Evolutionary conservation across 192 early-diverging fungal genomes (phyloP).

Genomic region (Coemansia sp.): DNA sequence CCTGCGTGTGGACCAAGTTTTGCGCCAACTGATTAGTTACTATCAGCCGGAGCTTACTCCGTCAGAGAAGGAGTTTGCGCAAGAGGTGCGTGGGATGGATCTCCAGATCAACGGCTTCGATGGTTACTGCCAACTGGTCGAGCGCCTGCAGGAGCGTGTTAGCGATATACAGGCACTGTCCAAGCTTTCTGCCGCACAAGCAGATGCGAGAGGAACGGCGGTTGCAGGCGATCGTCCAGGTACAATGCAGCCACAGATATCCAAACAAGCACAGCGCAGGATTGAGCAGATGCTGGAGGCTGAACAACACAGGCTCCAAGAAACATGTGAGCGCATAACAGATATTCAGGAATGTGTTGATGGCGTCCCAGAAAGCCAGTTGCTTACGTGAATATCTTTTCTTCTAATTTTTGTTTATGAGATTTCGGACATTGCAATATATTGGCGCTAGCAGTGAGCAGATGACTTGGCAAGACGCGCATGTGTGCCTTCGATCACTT

Average conservation of each 20-base stretch:
- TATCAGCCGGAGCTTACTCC: conserved; percentile 62
- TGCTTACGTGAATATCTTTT: neutral
- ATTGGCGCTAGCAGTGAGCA: neutral
- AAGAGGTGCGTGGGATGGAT: conserved; percentile 32
- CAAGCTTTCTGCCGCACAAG: conserved; percentile 1
- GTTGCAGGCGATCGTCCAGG: conserved; percentile 6
- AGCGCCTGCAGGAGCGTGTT: conserved; percentile 31
- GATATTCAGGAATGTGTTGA: conserved; percentile 36
- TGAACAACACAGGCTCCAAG: conserved; percentile 20
- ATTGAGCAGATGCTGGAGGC: conserved; percentile 26
- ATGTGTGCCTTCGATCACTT: neutral
- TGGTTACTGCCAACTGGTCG: conserved; percentile 20
- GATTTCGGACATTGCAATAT: neutral
- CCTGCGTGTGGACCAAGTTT: conserved; percentile 57
- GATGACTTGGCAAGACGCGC: neutral
- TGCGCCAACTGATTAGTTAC: conserved; percentile 62
- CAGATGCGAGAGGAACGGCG: conserved; percentile 12
- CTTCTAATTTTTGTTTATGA: neutral
- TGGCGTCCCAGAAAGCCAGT: conserved; percentile 3
- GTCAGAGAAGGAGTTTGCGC: conserved; percentile 51
- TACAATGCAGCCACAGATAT: conserved; percentile 8
- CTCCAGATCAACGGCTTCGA: conserved; percentile 24
- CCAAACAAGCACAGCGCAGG: conserved; percentile 12
- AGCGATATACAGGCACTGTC: conserved; percentile 21
- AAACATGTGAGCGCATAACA: conserved; percentile 32